Percentiles rank a stretch among this genome's conserved stretches.
Conservation (phyloP, 2,329 filamentous ascomycete species). For the Arthrinium puccinioides region DNA sequence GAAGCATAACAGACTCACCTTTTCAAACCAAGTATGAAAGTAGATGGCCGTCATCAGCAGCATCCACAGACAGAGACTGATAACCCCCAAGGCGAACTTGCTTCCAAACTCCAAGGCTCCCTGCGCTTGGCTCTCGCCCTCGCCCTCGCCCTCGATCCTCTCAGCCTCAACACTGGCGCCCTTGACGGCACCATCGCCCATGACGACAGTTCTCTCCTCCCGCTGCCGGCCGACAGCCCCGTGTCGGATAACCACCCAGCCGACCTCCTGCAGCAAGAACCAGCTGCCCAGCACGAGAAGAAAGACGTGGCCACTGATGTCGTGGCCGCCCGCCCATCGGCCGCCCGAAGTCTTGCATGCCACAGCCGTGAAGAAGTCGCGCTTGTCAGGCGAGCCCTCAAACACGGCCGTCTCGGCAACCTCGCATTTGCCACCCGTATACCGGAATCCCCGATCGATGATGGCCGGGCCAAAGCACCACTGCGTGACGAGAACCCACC, state of each 20-base stretch:
- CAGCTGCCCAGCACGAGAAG: slow-evolving; percentile 78
- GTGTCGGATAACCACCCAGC: slow-evolving; percentile 45
- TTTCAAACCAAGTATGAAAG: slow-evolving; percentile 98
- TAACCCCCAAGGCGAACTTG: slow-evolving; percentile 55
- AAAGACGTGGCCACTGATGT: slow-evolving; percentile 94
- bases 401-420: slow-evolving; percentile 40
- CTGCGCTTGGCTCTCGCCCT: slow-evolving; percentile 15
- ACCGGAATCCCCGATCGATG: slow-evolving; percentile 83
- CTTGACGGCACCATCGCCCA: slow-evolving; percentile 59
- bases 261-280: slow-evolving; percentile 75
- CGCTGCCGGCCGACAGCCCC: slow-evolving; percentile 30
- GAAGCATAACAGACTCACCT: slow-evolving; percentile 46
- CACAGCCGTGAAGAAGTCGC: slow-evolving; percentile 58
- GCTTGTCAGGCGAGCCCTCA: slow-evolving; percentile 36
- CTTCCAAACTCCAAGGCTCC: slow-evolving; percentile 35
- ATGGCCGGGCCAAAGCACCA: slow-evolving; percentile 93
- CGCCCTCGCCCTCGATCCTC: slow-evolving; percentile 8
- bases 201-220: slow-evolving; percentile 61
- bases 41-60: slow-evolving; percentile 96
- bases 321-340: slow-evolving; percentile 85
- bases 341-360: slow-evolving; percentile 81
- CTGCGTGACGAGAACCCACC: slow-evolving; percentile 86
- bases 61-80: slow-evolving; percentile 84
- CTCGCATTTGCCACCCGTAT: slow-evolving; percentile 81
- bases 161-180: slow-evolving; percentile 43